Evolutionary conservation across 2,329 filamentous ascomycete species (phyloP), one percentile per base, ranked within the genome.

Genomic region (Chalara sp.): DNA sequence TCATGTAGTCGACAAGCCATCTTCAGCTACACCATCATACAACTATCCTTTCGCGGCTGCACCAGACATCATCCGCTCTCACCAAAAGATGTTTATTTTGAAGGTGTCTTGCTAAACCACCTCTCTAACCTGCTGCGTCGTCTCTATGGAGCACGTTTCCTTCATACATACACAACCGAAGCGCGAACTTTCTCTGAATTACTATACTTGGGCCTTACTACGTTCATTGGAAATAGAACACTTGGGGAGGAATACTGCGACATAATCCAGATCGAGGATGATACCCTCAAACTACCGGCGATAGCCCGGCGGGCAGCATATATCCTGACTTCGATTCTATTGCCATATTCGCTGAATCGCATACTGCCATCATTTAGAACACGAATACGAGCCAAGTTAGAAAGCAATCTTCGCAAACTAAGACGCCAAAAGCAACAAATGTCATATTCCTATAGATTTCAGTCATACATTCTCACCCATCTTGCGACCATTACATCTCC

Each of bases 241-340:
- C 77, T 99, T 8, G 93, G 93, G 61, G 93, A 97, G 67, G 93
- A 99, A 70, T 99, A 97, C 74, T 96, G 91, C 74, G 92, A 97
- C 64, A 85, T 99, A 13, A 81, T 97, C 13, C 90, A 96, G 67
- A 79, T 97, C 48, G 87, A 93, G 67, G 81, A 79, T 59, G 75
- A 84, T 61, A 76, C 76, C 40, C 48, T 41, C 69, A 66, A 62
- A 50, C 62, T 67, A 7, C 73, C 70, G 28, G 71, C 67, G 10
- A 63, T 76, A 33, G 63, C 67, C 32, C 70, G 73, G 33, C 72
- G 81, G 57, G 74, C 78, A 6, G 72, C 75, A 49, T 86, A 84
- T 67, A 79, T 86, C 53, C 66, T 76, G 31, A 80, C 81, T 44
- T 81, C 78, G 52, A 81, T 90, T 51, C 72, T 92, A 6, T 72